phyloP scores from a whole-genome alignment of 352 stramenopile genomes.

The Phytophthora kernoviae region DNA sequence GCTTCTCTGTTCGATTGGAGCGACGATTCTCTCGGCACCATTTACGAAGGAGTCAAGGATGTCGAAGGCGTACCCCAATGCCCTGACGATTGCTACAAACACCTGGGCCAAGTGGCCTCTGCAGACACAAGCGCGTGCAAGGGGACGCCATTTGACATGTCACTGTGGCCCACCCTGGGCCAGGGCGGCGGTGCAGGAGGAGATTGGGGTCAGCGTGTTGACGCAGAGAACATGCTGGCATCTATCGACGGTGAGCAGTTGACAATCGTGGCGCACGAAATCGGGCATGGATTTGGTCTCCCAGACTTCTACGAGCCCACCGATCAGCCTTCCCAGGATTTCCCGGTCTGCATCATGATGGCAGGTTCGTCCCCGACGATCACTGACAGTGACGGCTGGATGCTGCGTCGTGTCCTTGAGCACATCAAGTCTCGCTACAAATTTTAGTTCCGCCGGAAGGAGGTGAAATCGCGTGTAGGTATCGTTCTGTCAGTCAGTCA shows the following conservation, averaged over 20 bases:
- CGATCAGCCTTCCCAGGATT: conserved; percentile 19
- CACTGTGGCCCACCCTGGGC: conserved; percentile 46
- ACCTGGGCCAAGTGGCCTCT: conserved; percentile 34
- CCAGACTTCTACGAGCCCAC: conserved; percentile 27
- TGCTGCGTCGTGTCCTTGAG: conserved; percentile 33
- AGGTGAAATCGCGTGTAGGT: neutral
- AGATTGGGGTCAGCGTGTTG: conserved; percentile 42
- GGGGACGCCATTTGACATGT: conserved; percentile 49
- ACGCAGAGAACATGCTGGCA: conserved; percentile 37
- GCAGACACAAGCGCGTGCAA: conserved; percentile 43
- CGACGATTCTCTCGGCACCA: conserved; percentile 41
- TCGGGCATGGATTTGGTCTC: conserved; percentile 39
- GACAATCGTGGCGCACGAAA: conserved; percentile 48
- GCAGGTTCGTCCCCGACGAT: conserved; percentile 25
- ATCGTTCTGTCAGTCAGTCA: neutral
- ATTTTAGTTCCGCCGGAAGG: conserved; percentile 7
- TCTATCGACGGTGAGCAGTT: conserved; percentile 32
- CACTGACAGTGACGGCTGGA: conserved; percentile 35
- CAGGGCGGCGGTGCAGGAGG: conserved; percentile 36
- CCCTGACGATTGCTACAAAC: conserved; percentile 47
- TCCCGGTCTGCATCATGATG: conserved; percentile 32
- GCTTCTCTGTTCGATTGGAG: conserved; percentile 44
- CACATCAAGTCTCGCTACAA: conserved; percentile 27
- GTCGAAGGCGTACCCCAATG: conserved; percentile 18
- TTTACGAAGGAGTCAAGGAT: conserved; percentile 28